Evolutionary conservation across 257 asterid species (phyloP), one percentile per base, ranked within the genome.

Genomic region (Solanum ossicruentum): DNA sequence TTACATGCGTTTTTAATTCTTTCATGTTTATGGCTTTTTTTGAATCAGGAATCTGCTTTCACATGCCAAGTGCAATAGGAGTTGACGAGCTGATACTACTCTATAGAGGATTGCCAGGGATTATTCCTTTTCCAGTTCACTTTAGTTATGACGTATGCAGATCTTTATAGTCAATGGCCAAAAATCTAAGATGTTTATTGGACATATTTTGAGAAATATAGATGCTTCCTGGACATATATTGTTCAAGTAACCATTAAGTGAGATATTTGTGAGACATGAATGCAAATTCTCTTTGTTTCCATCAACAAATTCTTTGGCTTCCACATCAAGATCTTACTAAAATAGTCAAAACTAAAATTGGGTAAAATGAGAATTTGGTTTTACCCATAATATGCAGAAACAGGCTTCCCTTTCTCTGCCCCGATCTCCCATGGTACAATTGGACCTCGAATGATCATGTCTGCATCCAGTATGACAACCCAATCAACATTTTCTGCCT

Each of bases 371-470:
- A 18, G 65, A 72, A 28, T 58, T 32, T 13, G 58, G 61, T 28
- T 80, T 88, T 94, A 97, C 99, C 99, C 99, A 56, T 95, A 95
- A 91, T 94, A 92, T 28, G 98, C 99, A 85, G 99, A 95, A 86
- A 97, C 97, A 2, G 98, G 95, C 77, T 87, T 93, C 84, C 99
- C 98, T 92, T 91, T 93, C 94, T 94, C 98, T 21, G 98, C 98
- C 55, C 99, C 99, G 85, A 97, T 95, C 91, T 97, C 98, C 99
- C 99, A 97, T 6, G 99, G 99, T 43, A 97, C 49, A 26, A 97
- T 95, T 10, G 98, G 98, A 23, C 99, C 98, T 83, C 99, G 95
- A 56, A 95, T 85, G 54, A 97, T 93, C 99, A 89, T 89, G 87
- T 97, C 99, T n/a, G 99, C 98, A 51, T 97, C 99, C 58, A 97